Conservation (phyloP, 2,329 filamentous ascomycete genomes). For the Aspergillus ustus region DNA sequence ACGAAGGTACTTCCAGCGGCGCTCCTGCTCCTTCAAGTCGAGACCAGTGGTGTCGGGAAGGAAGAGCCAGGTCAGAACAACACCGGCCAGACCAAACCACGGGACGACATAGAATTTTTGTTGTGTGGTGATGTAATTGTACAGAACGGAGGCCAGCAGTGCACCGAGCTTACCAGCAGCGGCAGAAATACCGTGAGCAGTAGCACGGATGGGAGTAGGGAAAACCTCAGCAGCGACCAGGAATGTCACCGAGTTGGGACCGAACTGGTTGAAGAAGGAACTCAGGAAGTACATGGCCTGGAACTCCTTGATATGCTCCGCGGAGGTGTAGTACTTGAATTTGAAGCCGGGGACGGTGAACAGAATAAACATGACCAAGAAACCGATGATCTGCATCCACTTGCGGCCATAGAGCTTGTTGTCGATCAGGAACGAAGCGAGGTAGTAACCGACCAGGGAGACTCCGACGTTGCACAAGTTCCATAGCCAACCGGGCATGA, state of each 20-base stretch:
- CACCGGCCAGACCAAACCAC: conserved; percentile 90
- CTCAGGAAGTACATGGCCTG: conserved; percentile 98
- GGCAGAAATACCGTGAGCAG: conserved; percentile 93
- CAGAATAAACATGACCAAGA: conserved; percentile 89
- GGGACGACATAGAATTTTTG: conserved; percentile 91
- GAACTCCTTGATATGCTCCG: conserved; percentile 79
- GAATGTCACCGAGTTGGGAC: conserved; percentile 95
- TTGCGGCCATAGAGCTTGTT: conserved; percentile 97
- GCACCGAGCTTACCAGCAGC: conserved; percentile 88
- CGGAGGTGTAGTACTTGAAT: conserved; percentile 78
- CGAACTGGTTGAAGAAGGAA: conserved; percentile 99
- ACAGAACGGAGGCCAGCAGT: conserved; percentile 82
- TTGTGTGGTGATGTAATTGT: conserved; percentile 89
- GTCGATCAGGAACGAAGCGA: conserved; percentile 86
- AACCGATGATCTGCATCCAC: conserved; percentile 94
- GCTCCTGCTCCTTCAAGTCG: conserved; percentile 95
- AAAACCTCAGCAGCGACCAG: conserved; percentile 95
- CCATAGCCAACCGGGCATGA: conserved; percentile 90
- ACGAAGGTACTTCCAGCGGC: conserved; percentile 87
- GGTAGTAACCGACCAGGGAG: conserved; percentile 85
- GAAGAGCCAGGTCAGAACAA: conserved; percentile 81
- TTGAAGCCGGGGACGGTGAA: conserved; percentile 91
- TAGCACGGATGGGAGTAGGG: conserved; percentile 89
- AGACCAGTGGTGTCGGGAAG: conserved; percentile 97
- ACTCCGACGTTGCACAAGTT: conserved; percentile 90